Conservation (phyloP, 1,139 yeast species). For the Candida sp. region DNA sequence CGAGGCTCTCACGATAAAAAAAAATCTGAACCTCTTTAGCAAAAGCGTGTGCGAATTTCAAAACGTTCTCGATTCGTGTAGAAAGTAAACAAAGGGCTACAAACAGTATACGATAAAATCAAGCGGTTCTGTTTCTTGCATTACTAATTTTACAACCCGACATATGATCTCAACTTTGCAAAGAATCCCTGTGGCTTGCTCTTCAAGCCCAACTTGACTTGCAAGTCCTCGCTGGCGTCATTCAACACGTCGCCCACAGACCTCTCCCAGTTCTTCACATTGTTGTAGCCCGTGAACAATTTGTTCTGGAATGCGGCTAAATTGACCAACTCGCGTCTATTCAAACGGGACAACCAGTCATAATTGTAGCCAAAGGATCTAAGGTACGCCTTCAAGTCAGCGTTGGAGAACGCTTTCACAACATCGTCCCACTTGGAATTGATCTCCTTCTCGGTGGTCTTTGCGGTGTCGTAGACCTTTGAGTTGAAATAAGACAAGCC, state of each 20-base stretch:
- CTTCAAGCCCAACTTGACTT: slow-evolving; percentile 21
- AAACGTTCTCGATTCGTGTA: slow-evolving; percentile 1
- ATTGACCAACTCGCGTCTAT: slow-evolving; percentile 48
- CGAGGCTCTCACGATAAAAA: neutral
- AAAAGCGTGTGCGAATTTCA: neutral
- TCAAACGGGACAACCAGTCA: slow-evolving; percentile 32
- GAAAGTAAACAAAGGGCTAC: neutral
- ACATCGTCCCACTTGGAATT: slow-evolving; percentile 22
- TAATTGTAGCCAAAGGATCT: slow-evolving; percentile 52
- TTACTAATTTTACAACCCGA: slow-evolving; percentile 6
- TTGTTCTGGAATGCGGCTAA: slow-evolving; percentile 50
- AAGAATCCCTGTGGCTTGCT: slow-evolving; percentile 12
- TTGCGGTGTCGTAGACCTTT: slow-evolving; percentile 13
- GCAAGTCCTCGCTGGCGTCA: slow-evolving; percentile 21
- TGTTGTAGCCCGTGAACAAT: slow-evolving; percentile 22
- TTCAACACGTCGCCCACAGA: slow-evolving; percentile 24
- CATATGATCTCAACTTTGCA: slow-evolving; percentile 8
- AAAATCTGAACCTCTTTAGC: too few species aligned
- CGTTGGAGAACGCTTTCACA: slow-evolving; percentile 48
- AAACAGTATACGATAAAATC: neutral
- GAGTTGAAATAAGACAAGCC: slow-evolving; percentile 11
- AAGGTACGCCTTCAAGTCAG: slow-evolving; percentile 58
- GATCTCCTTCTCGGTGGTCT: slow-evolving; percentile 38
- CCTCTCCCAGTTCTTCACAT: slow-evolving; percentile 25
- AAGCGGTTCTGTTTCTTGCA: neutral